These are phyloP conservation scores for Sinapis alba DNA, from an alignment of 441 rosid species.

Conservation along the genomic window DNA sequence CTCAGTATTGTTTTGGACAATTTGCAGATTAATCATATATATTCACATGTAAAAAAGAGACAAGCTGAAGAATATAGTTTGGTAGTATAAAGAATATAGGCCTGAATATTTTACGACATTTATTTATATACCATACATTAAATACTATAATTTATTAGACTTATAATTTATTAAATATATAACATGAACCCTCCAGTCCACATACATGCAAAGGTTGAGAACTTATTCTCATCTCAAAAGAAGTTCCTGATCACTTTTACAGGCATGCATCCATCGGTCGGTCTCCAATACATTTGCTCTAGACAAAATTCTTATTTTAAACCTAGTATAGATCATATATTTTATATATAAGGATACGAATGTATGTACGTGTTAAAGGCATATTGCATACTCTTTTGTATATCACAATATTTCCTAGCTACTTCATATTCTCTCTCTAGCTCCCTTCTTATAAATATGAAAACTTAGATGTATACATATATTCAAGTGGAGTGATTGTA, in stretches of 20 bases:
- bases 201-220: slow-evolving; percentile 26
- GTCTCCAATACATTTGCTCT: slow-evolving; percentile 30
- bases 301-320: slow-evolving; percentile 27
- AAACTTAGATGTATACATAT: slow-evolving; percentile 12
- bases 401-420: slow-evolving; percentile 15
- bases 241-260: slow-evolving; percentile 27
- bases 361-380: slow-evolving; percentile 28
- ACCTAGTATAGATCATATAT: slow-evolving; percentile 36
- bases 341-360: slow-evolving; percentile 16
- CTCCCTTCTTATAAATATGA: slow-evolving; percentile 28
- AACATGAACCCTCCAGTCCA: slow-evolving; percentile 1
- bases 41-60: slow-evolving; percentile 10
- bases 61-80: slow-evolving; percentile 34
- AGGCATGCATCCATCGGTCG: slow-evolving; percentile 37
- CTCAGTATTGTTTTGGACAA: neutral
- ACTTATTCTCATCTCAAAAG: slow-evolving; percentile 41
- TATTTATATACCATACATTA: slow-evolving; percentile 10
- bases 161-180: slow-evolving; percentile 15
- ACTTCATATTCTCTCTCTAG: slow-evolving; percentile 28
- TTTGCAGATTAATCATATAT: slow-evolving; percentile 5
- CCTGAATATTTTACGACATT: neutral
- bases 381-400: slow-evolving; percentile 15
- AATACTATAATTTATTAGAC: neutral
- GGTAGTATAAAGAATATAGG: slow-evolving; percentile 4
- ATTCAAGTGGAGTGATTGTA: neutral